Percentiles rank a stretch among this genome's conserved stretches.
phyloP scores from a whole-genome alignment of 805 yeast species.

The Brettanomyces sp. region DNA sequence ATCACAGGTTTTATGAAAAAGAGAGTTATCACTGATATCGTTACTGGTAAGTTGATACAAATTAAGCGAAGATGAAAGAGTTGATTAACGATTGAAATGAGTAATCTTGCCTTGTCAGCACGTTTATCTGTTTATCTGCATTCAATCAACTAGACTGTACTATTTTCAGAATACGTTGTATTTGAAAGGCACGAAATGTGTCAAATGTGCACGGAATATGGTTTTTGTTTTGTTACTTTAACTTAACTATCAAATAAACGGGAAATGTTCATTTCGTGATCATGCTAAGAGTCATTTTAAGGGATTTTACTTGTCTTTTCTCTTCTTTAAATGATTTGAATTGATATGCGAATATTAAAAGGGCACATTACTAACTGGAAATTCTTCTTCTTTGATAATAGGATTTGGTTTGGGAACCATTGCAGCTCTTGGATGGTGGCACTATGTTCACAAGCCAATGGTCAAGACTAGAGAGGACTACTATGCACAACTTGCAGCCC shows the following conservation, averaged over 20 bases:
- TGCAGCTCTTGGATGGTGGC: constrained; percentile 75
- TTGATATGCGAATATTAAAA: too few species aligned
- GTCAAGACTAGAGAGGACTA: constrained; percentile 75
- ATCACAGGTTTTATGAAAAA: constrained; percentile 77
- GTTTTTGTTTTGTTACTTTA: too few species aligned
- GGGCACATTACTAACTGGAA: constrained; percentile 5
- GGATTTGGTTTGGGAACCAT: constrained; percentile 26
- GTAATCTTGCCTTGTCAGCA: background rate
- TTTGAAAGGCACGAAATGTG: too few species aligned
- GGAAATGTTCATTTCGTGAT: too few species aligned
- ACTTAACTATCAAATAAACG: too few species aligned
- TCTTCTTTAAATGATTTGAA: too few species aligned
- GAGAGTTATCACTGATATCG: constrained; percentile 71
- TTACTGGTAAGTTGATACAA: constrained; percentile 46
- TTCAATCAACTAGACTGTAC: too few species aligned
- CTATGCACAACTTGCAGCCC: constrained; percentile 70
- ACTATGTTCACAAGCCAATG: constrained; percentile 67
- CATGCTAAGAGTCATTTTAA: too few species aligned
- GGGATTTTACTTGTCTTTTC: too few species aligned
- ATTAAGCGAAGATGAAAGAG: background rate
- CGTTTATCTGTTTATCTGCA: background rate
- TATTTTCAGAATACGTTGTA: too few species aligned
- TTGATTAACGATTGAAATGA: background rate
- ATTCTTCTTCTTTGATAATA: background rate
- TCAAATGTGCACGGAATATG: too few species aligned